Conservation (phyloP, 371 early-diverging fungal genomes). For the Mortierella sp. region DNA sequence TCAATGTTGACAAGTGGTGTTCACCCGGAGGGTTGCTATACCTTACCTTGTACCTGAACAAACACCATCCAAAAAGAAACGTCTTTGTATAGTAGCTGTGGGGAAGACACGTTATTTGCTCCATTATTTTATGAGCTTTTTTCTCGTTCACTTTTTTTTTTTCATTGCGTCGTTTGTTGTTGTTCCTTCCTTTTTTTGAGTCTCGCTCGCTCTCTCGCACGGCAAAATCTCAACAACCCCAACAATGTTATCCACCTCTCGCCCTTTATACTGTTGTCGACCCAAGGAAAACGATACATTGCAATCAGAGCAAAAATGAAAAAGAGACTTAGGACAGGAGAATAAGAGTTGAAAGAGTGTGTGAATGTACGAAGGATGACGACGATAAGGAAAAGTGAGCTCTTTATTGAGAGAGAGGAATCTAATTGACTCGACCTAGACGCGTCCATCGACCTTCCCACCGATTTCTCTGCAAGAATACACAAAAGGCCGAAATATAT, state of each 20-base stretch:
- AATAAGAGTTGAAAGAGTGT: neutral
- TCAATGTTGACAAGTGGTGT: neutral
- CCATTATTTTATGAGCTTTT: slow-evolving; percentile 9
- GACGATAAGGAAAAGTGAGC: neutral
- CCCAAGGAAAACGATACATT: neutral
- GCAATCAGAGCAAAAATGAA: neutral
- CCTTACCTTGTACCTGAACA: neutral
- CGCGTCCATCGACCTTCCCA: neutral
- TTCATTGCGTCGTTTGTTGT: neutral
- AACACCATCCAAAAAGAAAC: neutral
- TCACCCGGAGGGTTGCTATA: neutral
- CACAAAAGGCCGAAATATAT: no score
- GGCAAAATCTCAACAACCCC: slow-evolving; percentile 2
- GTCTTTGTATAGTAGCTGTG: neutral
- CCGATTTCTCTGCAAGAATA: neutral
- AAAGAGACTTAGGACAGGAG: neutral
- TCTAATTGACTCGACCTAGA: neutral
- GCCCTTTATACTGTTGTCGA: neutral
- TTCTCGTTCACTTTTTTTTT: neutral
- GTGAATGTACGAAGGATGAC: neutral
- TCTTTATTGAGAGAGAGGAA: neutral
- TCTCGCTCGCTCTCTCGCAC: neutral
- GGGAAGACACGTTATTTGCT: slow-evolving; percentile 9
- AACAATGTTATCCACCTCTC: neutral
- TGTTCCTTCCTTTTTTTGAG: slow-evolving; percentile 12